Conservation (phyloP, 352 stramenopile genomes). For the Pythium coloratum region DNA sequence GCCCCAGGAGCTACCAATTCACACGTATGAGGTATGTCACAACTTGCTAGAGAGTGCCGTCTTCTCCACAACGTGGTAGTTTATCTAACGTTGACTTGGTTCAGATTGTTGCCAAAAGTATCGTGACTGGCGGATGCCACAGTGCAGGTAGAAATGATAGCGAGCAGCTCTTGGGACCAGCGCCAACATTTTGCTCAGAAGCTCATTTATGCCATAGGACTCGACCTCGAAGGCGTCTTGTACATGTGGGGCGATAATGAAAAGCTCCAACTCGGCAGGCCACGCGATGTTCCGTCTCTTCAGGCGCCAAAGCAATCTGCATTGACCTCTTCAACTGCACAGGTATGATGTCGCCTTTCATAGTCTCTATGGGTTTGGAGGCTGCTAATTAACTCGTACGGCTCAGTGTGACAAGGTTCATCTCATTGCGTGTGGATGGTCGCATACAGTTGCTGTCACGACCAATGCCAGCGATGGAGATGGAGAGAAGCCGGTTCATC, state of each 20-base stretch:
- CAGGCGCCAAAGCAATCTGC: background rate
- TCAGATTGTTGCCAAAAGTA: conserved; percentile 32
- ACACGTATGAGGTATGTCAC: background rate
- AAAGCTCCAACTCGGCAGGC: conserved; percentile 38
- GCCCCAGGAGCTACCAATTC: conserved; percentile 33
- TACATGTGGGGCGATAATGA: conserved; percentile 77
- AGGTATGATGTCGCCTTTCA: background rate
- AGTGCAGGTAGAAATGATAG: conserved; percentile 46
- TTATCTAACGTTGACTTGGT: no score
- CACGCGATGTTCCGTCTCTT: background rate
- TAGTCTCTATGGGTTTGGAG: no score
- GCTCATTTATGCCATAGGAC: background rate
- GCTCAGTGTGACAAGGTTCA: background rate
- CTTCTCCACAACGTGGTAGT: no score
- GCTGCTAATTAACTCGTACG: no score
- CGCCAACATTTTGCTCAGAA: no score
- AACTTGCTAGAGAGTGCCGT: no score
- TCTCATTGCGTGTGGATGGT: conserved; percentile 73
- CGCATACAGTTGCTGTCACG: conserved; percentile 48
- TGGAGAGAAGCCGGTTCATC: conserved; percentile 20
- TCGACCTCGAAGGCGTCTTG: conserved; percentile 32
- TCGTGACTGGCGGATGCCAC: conserved; percentile 68
- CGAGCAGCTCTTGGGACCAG: background rate
- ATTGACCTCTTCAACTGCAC: background rate
- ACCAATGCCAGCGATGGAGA: conserved; percentile 1